Percentiles rank a stretch among this genome's conserved stretches.
Conservation (phyloP, 306 rosid genomes). For the Trifolium fragiferum region DNA sequence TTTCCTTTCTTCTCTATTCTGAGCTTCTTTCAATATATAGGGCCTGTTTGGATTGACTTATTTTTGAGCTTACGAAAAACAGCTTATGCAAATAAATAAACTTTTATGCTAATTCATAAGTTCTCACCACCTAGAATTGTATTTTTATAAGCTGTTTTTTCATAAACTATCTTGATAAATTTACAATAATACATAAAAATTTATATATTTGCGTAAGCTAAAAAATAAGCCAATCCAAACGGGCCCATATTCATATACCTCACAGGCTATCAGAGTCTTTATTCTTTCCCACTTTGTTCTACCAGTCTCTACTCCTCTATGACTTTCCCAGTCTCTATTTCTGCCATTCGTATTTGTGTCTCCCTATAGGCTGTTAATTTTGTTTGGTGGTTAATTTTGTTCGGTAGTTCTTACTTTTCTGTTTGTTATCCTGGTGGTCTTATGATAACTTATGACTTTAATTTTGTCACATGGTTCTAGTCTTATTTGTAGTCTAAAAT, state of each 20-base stretch:
- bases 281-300: not conserved
- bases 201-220: no score
- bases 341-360: not conserved
- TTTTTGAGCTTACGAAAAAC: no score
- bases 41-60: no score
- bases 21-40: not conserved
- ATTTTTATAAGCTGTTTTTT: no score
- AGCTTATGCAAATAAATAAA: no score
- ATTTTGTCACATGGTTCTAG: not conserved
- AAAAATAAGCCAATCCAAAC: no score
- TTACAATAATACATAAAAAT: no score
- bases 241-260: no score
- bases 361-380: not conserved
- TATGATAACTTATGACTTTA: not conserved
- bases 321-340: not conserved
- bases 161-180: no score
- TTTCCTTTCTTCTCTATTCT: not conserved
- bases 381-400: not conserved
- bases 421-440: not conserved
- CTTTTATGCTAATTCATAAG: no score
- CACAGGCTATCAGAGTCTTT: not conserved
- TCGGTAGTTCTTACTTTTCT: not conserved
- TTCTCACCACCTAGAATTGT: no score
- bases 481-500: not conserved
- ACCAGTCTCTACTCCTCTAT: not conserved